Evolutionary conservation across 352 stramenopile species (phyloP), one percentile per base, ranked within the genome.

Genomic region (Globisporangium rhizosaccharum): DNA sequence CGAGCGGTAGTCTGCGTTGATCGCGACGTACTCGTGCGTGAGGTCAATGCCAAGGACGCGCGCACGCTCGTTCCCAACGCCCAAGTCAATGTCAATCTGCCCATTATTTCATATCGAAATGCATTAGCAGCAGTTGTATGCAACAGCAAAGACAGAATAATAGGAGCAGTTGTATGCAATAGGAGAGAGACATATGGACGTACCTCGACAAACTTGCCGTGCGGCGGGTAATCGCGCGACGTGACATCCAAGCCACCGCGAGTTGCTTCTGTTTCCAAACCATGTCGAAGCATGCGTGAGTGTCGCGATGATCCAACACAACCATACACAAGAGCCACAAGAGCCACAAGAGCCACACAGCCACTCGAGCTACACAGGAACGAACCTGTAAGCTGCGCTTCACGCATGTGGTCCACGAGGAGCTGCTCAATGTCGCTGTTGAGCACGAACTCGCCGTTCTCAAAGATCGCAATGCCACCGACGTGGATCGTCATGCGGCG

Each of bases 1-100:
- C 72, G 94, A 99, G 49, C 97, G 88, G 71, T 99, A 99, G 70
- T 99, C 97, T 51, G 96, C 97, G 79, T 99, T 99, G 64, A 99
- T 97, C 39, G 88, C 81, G 39, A 99, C 96, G 67, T 99, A 99
- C 76, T 99, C 96, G 71, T 98, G 88, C 45, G 96, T 99, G 63
- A 99, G 81, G 69, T 99, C 97, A 68, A 96, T 98, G 49, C 97
- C 97, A 36, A 98, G 77, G 11, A 99, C 93, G 52, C 87, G 85
- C 18, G 84, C 82, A 59, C 85, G 68, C 52, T 87, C 76, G n/a
- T 76, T 82, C 30, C 85, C 88, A 49, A 92, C 74, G n/a, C 85
- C 87, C 63, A 99, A 79, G 65, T 98, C 91, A 51, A 99, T 83
- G 20, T 96, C 85, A 65, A 99, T 97, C 77, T 90, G 54, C 11